Conservation (phyloP, 176 grass and related monocot genomes). For the Pontederia crassipes region DNA sequence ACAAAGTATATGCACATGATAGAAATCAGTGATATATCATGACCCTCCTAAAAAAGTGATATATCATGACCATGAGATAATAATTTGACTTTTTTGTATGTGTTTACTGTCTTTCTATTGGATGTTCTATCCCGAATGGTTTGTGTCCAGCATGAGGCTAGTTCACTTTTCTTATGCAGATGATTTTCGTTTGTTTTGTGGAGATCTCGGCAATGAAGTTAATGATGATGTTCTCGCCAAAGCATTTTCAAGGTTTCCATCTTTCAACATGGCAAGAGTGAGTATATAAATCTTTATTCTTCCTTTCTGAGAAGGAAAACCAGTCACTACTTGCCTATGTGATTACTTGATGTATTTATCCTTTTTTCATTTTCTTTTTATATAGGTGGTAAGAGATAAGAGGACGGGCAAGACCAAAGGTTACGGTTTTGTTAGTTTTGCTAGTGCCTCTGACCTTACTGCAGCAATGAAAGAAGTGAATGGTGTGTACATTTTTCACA, state of each 20-base stretch:
- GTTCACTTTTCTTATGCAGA: conserved; percentile 23
- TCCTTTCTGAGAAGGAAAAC: neutral
- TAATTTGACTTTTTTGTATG: too few relatives aligned
- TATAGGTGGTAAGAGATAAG: conserved; percentile 36
- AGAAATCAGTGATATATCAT: too few relatives aligned
- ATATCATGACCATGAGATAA: too few relatives aligned
- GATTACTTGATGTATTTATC: neutral
- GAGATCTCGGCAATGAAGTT: conserved; percentile 90
- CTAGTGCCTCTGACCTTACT: conserved; percentile 45
- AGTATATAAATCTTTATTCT: conserved; percentile 7
- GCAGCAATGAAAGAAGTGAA: conserved; percentile 71
- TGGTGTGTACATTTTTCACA: conserved; percentile 22
- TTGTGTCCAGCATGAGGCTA: neutral
- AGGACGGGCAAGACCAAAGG: conserved; percentile 64
- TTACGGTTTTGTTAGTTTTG: conserved; percentile 75
- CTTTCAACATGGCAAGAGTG: conserved; percentile 83
- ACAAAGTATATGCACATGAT: too few relatives aligned
- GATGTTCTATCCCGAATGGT: too few relatives aligned
- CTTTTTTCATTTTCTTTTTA: neutral
- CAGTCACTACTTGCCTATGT: too few relatives aligned
- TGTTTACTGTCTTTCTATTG: too few relatives aligned
- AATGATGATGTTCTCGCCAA: conserved; percentile 70
- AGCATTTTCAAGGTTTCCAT: conserved; percentile 60
- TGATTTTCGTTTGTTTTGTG: conserved; percentile 88
- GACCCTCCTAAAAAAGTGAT: too few relatives aligned